Evolutionary conservation across 2,329 filamentous ascomycete species (phyloP).

Genomic region (Trichoderma sp.): DNA sequence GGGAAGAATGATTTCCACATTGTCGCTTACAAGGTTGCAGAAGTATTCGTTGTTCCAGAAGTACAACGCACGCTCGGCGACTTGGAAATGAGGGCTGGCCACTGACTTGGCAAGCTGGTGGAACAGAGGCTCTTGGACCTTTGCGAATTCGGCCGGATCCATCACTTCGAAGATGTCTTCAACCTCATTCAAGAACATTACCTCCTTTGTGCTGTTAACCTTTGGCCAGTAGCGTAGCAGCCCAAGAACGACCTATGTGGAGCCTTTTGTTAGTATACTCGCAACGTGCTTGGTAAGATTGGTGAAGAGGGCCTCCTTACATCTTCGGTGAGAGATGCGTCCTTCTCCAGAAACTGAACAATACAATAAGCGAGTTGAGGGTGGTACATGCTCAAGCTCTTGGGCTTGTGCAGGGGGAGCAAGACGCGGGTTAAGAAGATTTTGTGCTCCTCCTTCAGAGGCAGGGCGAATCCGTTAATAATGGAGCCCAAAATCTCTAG

Average conservation of each 20-base stretch:
- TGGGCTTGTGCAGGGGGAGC: conserved; percentile 94
- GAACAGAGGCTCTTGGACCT: conserved; percentile 96
- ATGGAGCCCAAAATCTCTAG: conserved; percentile 97
- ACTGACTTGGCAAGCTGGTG: conserved; percentile 97
- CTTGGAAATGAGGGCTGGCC: conserved; percentile 97
- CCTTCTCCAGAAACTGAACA: conserved; percentile 97
- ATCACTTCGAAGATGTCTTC: conserved; percentile 99
- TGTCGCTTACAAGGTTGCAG: conserved; percentile 98
- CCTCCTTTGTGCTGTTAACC: conserved; percentile 98
- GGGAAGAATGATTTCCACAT: conserved; percentile 94
- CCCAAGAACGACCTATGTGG: conserved; percentile 76
- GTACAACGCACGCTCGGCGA: conserved; percentile 93
- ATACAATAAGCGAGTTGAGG: conserved; percentile 98
- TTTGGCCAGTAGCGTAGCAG: conserved; percentile 97
- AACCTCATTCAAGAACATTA: conserved; percentile 99
- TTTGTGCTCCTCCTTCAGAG: conserved; percentile 98
- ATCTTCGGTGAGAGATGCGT: conserved; percentile 94
- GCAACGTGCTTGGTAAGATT: neutral
- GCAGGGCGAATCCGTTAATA: conserved; percentile 96
- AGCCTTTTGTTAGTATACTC: neutral
- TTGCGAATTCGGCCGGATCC: conserved; percentile 97
- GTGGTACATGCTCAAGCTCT: conserved; percentile 99
- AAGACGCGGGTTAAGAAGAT: conserved; percentile 92
- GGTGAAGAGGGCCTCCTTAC: conserved; percentile 46
- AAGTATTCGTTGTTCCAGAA: conserved; percentile 99